Evolutionary conservation across 2,329 filamentous ascomycete genomes (phyloP), one percentile per base, ranked within the genome.

Genomic region (Ramularia collo-cygni): DNA sequence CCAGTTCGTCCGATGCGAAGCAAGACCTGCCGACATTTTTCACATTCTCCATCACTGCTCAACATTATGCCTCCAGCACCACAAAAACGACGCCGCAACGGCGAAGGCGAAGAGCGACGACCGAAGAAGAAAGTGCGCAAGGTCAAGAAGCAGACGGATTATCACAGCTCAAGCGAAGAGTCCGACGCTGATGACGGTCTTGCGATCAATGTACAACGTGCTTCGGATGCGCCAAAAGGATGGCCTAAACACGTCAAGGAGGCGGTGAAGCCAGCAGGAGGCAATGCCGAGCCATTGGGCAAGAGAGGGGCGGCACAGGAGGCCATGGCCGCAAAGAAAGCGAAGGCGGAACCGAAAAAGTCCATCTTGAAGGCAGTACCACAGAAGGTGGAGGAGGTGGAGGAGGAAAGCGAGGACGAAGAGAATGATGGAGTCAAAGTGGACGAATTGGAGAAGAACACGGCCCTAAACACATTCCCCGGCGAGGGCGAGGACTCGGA

Each of bases 161-260:
- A 83, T 64, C 73, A 81, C 70, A 80, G 75, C 57, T 80, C 76
- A 21, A 75, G 74, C 43, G 76, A 79, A 31, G 74, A 77, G 40
- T 64, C 68, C 35, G 68, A 70, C 64, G 50, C 47, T 27, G 48
- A 42, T 40, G 18, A 35, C 34, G 8, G 37, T 28, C 26, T 15
- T 15, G 17, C 40, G 29, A 29, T 26, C 28, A 31, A 47, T 28
- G 38, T 35, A 17, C 47, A 44, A 14, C 42, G 46, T 28, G 51
- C 53, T 24, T 54, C 45, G 3, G 54, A 58, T 50, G 54, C 54
- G 32, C 54, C 54, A 6, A 48, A 40, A 43, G 29, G 37, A 18
- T 42, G 42, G 21, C 47, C 42, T 2, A 48, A 50, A 42, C 38
- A 44, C 28, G 36, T 40, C 9, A 32, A 37, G 24, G 41, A 49